Evolutionary conservation across 768 basidiomycete genomes (phyloP).

Genomic region (Suillus placidus): DNA sequence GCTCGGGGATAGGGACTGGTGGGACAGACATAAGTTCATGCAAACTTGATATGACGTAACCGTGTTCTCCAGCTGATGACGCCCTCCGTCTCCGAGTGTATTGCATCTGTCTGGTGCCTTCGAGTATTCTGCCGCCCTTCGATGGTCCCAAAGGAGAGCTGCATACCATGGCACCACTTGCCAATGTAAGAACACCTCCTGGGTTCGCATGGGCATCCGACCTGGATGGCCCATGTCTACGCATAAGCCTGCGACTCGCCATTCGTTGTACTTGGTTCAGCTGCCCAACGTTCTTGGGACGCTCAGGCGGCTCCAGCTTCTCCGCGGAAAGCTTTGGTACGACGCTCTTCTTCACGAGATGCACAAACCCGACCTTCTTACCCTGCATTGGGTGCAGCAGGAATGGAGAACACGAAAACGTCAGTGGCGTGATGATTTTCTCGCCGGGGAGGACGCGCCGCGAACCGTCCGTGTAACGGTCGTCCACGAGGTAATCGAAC

Average conservation of each 20-base stretch:
- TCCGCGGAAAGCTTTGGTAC: constrained; percentile 66
- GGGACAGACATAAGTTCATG: constrained; percentile 3
- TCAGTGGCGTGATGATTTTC: constrained; percentile 70
- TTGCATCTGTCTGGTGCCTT: constrained; percentile 16
- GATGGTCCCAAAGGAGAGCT: constrained; percentile 17
- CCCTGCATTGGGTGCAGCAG: constrained; percentile 62
- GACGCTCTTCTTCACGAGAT: constrained; percentile 71
- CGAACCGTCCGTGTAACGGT: constrained; percentile 49
- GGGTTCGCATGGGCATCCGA: constrained; percentile 26
- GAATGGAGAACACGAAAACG: constrained; percentile 74
- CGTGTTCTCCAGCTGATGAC: constrained; percentile 49
- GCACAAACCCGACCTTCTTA: constrained; percentile 67
- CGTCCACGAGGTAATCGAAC: constrained; percentile 77
- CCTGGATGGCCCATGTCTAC: constrained; percentile 23
- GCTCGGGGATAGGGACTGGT: constrained; percentile 2
- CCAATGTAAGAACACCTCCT: not conserved
- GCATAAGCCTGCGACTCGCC: constrained; percentile 6
- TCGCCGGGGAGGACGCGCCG: constrained; percentile 61
- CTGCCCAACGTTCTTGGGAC: constrained; percentile 12
- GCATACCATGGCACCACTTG: constrained; percentile 8
- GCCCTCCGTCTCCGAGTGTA: constrained; percentile 43
- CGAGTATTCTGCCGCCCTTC: constrained; percentile 3
- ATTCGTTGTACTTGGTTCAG: not conserved
- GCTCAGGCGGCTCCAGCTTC: constrained; percentile 52
- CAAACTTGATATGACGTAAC: constrained; percentile 8